These are phyloP conservation scores for Mortierella sp. DNA, from an alignment of 371 early-diverging fungal species.

Conservation along the genomic window DNA sequence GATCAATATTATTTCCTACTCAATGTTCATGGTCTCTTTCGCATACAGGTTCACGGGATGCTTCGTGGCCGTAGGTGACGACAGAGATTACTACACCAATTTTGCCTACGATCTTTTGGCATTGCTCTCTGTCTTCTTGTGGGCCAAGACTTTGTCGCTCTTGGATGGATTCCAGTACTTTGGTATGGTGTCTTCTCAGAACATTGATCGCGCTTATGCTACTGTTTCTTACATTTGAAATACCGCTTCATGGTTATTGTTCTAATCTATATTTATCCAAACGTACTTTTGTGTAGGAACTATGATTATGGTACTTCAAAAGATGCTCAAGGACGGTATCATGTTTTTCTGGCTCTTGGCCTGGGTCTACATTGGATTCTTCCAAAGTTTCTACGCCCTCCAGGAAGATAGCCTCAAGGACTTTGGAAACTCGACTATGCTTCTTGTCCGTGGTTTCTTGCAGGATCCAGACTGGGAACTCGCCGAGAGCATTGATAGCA, in stretches of 20 bases:
- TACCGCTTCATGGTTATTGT: neutral
- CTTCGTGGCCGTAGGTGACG: neutral
- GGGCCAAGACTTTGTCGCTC: constrained; percentile 52
- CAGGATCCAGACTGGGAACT: constrained; percentile 57
- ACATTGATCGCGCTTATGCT: neutral
- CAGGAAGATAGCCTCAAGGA: constrained; percentile 21
- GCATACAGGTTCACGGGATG: constrained; percentile 47
- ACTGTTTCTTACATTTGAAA: neutral
- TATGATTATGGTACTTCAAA: constrained; percentile 57
- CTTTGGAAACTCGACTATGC: constrained; percentile 17
- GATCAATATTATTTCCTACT: constrained; percentile 54
- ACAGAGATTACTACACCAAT: constrained; percentile 12
- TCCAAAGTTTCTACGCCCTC: constrained; percentile 55
- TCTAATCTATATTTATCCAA: neutral
- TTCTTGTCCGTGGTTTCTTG: constrained; percentile 56
- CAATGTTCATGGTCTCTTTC: constrained; percentile 51
- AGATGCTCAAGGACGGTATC: constrained; percentile 59
- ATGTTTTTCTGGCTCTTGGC: constrained; percentile 60
- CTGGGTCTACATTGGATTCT: constrained; percentile 59
- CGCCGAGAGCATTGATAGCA: constrained; percentile 15
- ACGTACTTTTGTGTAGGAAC: constrained; percentile 46
- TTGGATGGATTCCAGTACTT: constrained; percentile 56
- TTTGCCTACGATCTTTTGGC: constrained; percentile 54
- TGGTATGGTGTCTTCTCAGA: constrained; percentile 21
- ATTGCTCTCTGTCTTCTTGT: constrained; percentile 52